These are phyloP conservation scores for Coleophoma eucalyptorum DNA, from an alignment of 2,329 filamentous ascomycete species.

Conservation along the genomic window DNA sequence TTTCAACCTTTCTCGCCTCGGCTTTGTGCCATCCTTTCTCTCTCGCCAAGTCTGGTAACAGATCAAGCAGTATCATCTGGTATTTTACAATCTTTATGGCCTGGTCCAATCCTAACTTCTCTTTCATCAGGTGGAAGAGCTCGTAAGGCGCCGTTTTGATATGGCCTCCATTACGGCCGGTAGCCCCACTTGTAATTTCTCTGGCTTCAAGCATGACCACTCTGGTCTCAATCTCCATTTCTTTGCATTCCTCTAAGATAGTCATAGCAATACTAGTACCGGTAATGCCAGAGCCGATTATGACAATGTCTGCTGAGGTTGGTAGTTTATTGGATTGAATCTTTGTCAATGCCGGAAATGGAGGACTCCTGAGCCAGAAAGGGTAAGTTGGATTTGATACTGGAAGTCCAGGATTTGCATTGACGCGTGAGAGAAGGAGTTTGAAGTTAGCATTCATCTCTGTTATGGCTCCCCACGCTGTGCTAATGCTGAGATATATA, in stretches of 20 bases:
- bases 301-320: conserved; percentile 39
- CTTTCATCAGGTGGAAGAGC: conserved; percentile 31
- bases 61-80: conserved; percentile 26
- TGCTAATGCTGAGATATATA: conserved; percentile 2
- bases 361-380: conserved; percentile 43
- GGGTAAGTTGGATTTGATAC: conserved; percentile 35
- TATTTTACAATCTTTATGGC: conserved; percentile 40
- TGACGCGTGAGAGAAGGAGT: neutral
- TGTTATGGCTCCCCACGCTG: neutral
- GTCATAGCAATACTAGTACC: conserved; percentile 36
- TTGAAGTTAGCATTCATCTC: conserved; percentile 1
- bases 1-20: conserved; percentile 32
- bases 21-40: conserved; percentile 21
- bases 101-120: conserved; percentile 26
- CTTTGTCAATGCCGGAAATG: conserved; percentile 36
- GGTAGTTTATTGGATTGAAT: conserved; percentile 31
- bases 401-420: conserved; percentile 35
- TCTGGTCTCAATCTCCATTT: conserved; percentile 11
- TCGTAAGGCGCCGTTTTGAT: conserved; percentile 42
- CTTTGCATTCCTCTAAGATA: conserved; percentile 22
- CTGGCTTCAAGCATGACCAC: conserved; percentile 49
- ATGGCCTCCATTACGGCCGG: conserved; percentile 49
- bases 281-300: conserved; percentile 53
- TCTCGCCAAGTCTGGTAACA: conserved; percentile 35
- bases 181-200: conserved; percentile 45